A percentile compares a stretch with the other conserved stretches of the same genome.
phyloP scores from a whole-genome alignment of 495 filamentous ascomycete genomes.

The Hyaloscypha variabilis region DNA sequence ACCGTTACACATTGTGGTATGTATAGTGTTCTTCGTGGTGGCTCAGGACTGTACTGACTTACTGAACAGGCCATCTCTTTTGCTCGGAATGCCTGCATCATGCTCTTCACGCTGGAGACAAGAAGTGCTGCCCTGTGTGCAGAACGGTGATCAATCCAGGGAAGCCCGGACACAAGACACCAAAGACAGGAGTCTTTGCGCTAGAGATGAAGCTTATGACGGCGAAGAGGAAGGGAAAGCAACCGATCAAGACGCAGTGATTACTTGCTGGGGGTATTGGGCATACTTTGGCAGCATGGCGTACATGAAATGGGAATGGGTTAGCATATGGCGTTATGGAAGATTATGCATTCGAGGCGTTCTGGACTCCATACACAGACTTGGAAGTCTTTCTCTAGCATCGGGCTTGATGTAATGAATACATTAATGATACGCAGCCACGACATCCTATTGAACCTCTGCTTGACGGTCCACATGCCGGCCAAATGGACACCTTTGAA shows the following conservation, averaged over 20 bases:
- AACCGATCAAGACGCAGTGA: slow-evolving; percentile 19
- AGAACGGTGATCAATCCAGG: slow-evolving; percentile 53
- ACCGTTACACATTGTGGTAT: slow-evolving; percentile 85
- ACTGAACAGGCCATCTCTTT: slow-evolving; percentile 73
- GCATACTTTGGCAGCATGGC: not conserved
- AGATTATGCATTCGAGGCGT: not conserved
- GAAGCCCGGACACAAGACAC: slow-evolving; percentile 39
- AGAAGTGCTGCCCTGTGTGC: slow-evolving; percentile 54
- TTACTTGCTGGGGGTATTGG: not conserved
- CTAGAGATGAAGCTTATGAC: slow-evolving; percentile 66
- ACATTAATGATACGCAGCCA: not conserved
- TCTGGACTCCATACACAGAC: not conserved
- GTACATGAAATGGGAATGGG: not conserved
- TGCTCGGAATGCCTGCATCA: slow-evolving; percentile 81
- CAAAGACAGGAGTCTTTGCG: slow-evolving; percentile 51
- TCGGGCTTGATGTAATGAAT: not conserved
- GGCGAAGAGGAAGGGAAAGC: slow-evolving; percentile 47
- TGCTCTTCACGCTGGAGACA: slow-evolving; percentile 63
- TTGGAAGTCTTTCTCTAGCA: not conserved
- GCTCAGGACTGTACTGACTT: not conserved
- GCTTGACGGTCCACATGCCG: not conserved
- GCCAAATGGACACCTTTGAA: not conserved
- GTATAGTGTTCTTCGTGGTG: slow-evolving; percentile 31
- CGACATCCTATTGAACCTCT: not conserved
- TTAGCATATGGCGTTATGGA: not conserved